Evolutionary conservation across 2,329 filamentous ascomycete species (phyloP).

Genomic region (Talaromyces marneffei): DNA sequence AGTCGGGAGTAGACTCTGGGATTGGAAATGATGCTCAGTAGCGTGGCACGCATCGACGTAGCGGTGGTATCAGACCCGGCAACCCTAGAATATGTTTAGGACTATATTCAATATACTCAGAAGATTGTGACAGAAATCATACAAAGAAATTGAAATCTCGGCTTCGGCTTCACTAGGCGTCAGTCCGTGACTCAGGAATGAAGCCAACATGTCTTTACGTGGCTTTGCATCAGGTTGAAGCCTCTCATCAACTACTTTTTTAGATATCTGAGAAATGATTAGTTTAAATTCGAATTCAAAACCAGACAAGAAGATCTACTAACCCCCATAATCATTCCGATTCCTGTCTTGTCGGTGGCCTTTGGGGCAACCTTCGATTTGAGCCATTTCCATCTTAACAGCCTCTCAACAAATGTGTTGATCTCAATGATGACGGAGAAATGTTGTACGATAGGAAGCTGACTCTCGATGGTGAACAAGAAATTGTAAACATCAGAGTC

Average conservation of each 20-base stretch:
- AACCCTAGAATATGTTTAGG: background rate
- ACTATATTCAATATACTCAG: too few species aligned
- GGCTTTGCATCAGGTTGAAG: background rate
- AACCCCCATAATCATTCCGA: background rate
- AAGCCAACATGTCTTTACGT: background rate
- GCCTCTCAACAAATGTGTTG: background rate
- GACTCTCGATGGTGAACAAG: background rate
- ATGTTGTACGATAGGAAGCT: background rate
- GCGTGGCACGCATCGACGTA: background rate
- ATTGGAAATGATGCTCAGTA: background rate
- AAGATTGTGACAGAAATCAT: too few species aligned
- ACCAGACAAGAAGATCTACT: background rate
- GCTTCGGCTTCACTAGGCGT: background rate
- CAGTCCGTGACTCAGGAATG: background rate
- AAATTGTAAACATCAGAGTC: background rate
- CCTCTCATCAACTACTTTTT: background rate
- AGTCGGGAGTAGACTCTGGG: background rate
- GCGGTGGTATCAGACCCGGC: background rate
- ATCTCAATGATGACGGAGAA: background rate
- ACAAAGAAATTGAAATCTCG: background rate
- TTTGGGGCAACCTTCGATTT: background rate
- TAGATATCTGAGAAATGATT: background rate
- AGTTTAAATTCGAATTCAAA: background rate
- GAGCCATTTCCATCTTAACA: background rate
- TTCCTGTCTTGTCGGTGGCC: background rate